Percentiles rank a stretch among this genome's conserved stretches.
phyloP scores from a whole-genome alignment of 1,139 yeast species.

The Taphrina pruni region DNA sequence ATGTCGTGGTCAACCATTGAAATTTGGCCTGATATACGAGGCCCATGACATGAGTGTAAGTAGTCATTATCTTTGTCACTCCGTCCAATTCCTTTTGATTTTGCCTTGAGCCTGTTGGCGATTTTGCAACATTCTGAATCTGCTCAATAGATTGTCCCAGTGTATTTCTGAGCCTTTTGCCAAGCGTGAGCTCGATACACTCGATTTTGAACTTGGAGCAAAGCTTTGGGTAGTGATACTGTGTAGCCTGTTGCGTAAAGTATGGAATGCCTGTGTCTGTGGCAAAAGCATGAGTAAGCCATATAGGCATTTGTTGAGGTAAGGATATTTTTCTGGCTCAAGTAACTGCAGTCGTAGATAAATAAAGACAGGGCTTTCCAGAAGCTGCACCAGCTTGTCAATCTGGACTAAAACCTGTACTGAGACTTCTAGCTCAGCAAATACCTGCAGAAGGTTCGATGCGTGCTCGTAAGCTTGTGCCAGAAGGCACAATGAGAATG shows the following conservation, averaged over 20 bases:
- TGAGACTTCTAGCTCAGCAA: slow-evolving; percentile 76
- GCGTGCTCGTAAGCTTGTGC: slow-evolving; percentile 92
- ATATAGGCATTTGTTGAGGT: slow-evolving; percentile 81
- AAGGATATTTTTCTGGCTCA: slow-evolving; percentile 84
- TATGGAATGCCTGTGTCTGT: slow-evolving; percentile 88
- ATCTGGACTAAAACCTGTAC: slow-evolving; percentile 75
- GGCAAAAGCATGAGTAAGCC: slow-evolving; percentile 95
- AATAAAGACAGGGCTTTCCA: slow-evolving; percentile 89
- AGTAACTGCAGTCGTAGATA: slow-evolving; percentile 79
- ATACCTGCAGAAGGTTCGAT: slow-evolving; percentile 72
- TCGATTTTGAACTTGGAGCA: slow-evolving; percentile 13
- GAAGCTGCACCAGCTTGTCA: slow-evolving; percentile 77
- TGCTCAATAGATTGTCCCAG: slow-evolving; percentile 21
- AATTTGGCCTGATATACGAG: no score
- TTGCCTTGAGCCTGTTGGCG: slow-evolving; percentile 16
- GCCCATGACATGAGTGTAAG: not conserved
- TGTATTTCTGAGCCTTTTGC: slow-evolving; percentile 19
- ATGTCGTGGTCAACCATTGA: no score
- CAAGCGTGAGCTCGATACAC: slow-evolving; percentile 1
- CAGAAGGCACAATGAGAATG: slow-evolving; percentile 79
- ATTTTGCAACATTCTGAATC: slow-evolving; percentile 24
- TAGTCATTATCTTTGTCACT: not conserved
- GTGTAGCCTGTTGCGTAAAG: slow-evolving; percentile 75
- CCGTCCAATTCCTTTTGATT: slow-evolving; percentile 1
- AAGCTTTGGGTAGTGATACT: slow-evolving; percentile 52